Evolutionary conservation across 768 basidiomycete species (phyloP).

Genomic region (Trametes villosa): DNA sequence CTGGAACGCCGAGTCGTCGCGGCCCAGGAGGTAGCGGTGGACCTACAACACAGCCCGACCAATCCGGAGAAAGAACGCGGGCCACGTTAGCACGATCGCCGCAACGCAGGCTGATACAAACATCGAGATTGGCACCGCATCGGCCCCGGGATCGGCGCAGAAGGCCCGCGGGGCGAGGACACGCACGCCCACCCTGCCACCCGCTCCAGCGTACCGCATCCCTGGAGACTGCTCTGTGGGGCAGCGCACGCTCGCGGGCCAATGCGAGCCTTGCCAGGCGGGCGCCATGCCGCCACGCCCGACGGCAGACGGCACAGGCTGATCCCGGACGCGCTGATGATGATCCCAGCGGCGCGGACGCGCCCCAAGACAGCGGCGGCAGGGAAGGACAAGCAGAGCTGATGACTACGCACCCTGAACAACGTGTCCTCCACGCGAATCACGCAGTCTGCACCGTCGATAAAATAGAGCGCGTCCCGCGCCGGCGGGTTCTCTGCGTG

Average conservation of each 20-base stretch:
- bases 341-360: neutral
- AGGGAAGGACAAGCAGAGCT: neutral
- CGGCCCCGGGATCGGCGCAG: conserved; percentile 17
- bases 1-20: conserved; percentile 38
- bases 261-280: neutral
- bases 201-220: conserved; percentile 16
- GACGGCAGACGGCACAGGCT: neutral
- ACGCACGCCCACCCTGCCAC: neutral
- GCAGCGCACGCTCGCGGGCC: neutral
- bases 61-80: conserved; percentile 5
- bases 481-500: neutral
- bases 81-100: conserved; percentile 16
- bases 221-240: neutral
- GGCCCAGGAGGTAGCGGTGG: conserved; percentile 34
- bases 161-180: neutral
- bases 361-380: no score
- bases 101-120: neutral
- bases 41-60: conserved; percentile 27
- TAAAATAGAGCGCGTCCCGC: conserved; percentile 62
- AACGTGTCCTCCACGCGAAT: conserved; percentile 64
- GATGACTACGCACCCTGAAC: conserved; percentile 73
- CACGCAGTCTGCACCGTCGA: conserved; percentile 71
- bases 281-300: neutral
- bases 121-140: conserved; percentile 8
- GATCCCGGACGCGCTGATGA: neutral